These are phyloP conservation scores for Geotrichum candidum DNA, from an alignment of 1,139 yeast species.

Conservation along the genomic window DNA sequence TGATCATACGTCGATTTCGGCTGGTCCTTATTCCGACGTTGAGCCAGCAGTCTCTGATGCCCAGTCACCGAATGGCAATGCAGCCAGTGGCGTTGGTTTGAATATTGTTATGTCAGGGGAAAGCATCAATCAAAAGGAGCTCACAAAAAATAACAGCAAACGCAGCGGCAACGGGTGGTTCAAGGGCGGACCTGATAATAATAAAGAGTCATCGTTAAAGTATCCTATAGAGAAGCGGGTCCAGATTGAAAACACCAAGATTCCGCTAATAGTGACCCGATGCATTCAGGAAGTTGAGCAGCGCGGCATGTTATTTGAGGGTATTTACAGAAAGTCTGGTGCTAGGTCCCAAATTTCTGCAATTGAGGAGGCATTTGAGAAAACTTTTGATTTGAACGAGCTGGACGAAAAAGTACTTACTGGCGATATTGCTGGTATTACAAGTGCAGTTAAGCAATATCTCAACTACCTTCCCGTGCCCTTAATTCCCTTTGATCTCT, in stretches of 20 bases:
- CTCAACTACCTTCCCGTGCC: constrained; percentile 81
- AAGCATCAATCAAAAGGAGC: neutral
- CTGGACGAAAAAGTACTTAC: constrained; percentile 41
- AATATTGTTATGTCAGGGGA: neutral
- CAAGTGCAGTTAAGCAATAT: constrained; percentile 81
- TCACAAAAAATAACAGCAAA: neutral
- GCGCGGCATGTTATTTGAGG: constrained; percentile 69
- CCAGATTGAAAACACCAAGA: constrained; percentile 49
- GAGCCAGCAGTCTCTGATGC: neutral
- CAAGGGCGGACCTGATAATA: no score
- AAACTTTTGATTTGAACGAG: constrained; percentile 20
- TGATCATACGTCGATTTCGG: constrained; percentile 19
- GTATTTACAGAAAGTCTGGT: constrained; percentile 87
- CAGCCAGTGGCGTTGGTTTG: neutral
- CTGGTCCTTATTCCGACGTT: constrained; percentile 6
- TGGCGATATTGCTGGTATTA: constrained; percentile 78
- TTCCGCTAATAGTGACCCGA: constrained; percentile 66
- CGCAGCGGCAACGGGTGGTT: no score
- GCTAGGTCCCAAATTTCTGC: constrained; percentile 68
- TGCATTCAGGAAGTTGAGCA: constrained; percentile 73
- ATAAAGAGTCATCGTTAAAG: constrained; percentile 21
- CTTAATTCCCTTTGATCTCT: constrained; percentile 61
- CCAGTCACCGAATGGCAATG: neutral
- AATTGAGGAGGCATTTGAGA: constrained; percentile 41
- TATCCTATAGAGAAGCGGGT: constrained; percentile 32